phyloP scores from a whole-genome alignment of 805 yeast genomes.

The Saccharomycopsis fermentans region DNA sequence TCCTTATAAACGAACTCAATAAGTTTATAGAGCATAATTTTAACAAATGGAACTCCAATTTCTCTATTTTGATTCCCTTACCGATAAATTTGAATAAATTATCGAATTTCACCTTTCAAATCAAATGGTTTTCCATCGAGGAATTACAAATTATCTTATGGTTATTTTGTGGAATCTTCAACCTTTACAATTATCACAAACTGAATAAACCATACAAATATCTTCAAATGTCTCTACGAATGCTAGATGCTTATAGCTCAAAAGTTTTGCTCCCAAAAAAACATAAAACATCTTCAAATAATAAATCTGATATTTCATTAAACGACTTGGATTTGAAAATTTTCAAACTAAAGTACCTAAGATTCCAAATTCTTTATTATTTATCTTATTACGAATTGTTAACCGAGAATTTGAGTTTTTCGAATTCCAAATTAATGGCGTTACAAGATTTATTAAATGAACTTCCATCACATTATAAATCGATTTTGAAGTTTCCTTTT shows the following conservation, averaged over 20 bases:
- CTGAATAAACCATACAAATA: conserved; percentile 12
- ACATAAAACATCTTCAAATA: neutral
- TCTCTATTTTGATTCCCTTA: conserved; percentile 7
- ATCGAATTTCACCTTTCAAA: conserved; percentile 6
- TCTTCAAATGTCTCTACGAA: conserved; percentile 7
- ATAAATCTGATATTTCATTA: neutral
- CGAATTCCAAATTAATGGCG: neutral
- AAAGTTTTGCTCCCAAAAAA: neutral
- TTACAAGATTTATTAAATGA: conserved; percentile 4
- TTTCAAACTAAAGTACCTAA: conserved; percentile 8
- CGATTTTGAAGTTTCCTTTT: conserved; percentile 8
- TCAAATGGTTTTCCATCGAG: conserved; percentile 16
- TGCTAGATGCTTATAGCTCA: conserved; percentile 4
- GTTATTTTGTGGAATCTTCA: conserved; percentile 12
- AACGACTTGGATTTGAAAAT: conserved; percentile 3
- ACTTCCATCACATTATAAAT: conserved; percentile 2
- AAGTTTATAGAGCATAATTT: conserved; percentile 11
- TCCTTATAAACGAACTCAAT: conserved; percentile 5
- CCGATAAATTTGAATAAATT: neutral
- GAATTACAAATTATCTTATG: conserved; percentile 16
- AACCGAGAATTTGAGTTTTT: neutral
- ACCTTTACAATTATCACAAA: conserved; percentile 9
- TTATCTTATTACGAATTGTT: conserved; percentile 4
- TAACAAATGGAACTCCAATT: conserved; percentile 13
- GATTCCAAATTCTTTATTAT: conserved; percentile 14